Base-by-base conservation (phyloP, 352 stramenopile genomes). In the Peronospora farinosa region DNA sequence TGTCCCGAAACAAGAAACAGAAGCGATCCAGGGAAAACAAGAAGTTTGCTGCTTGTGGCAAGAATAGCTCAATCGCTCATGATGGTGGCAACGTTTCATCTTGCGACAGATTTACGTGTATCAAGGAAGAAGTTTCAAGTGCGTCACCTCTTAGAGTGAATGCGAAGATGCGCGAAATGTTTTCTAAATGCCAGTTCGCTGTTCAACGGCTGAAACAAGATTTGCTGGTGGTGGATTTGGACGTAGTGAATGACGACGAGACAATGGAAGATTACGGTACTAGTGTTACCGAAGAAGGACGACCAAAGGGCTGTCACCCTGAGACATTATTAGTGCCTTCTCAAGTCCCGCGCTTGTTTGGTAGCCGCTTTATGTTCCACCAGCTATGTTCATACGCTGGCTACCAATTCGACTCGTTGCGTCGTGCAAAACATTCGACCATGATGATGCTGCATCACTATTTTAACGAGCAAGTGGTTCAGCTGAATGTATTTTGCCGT, bases 401-500 rank as follows among this genome's bases (percentile, higher is more conserved):
- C 46, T 92, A 90, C 57, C 84, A 95, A 60, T 95, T 94, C 54
- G 84, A 95, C 57, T 84, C 82, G 57, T 58, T 95, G 23, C 82
- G 84, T 23, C 84, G 84, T 23, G 84, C 84, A 44, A 95, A 95
- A 57, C 84, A 95, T 67, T 92, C 84, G 47, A 92, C 83, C 4
- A 90, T 93, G 78, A 94, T 95, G 83, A 76, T 95, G 40, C 53
- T 95, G 41, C 80, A 92, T 55, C 84, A 95, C 45, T 88, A 89
- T 62, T 86, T 91, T 47, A 89, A 92, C 54, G 69, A 89, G 51
- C 66, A 68, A 13, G 61, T 88, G 28, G 62, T 54, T 13, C 82
- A 90, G 46, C 54, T 76, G 32, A 91, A 90, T 43, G 54, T 86
- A 13, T 91, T 91, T 54, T 93, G 82, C 54, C 63, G 53, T 17